Base-by-base conservation (phyloP, 495 filamentous ascomycete species). In the Penicillium angulare region DNA sequence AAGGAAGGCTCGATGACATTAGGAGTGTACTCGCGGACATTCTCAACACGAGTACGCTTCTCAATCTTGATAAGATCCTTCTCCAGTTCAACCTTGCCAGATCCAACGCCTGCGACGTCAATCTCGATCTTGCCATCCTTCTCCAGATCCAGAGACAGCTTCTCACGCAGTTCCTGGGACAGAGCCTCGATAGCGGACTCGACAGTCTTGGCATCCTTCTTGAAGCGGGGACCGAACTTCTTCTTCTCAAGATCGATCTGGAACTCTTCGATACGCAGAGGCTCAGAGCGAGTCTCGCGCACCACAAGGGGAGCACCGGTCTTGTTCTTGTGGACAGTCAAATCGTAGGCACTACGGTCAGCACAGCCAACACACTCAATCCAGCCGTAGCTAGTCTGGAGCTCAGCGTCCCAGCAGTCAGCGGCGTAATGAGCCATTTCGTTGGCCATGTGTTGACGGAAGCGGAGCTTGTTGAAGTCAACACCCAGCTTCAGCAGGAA, bases 1-100 rank as follows among this genome's bases (percentile, higher is more conserved):
- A 92, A 92, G 7, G 88, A 90, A 1, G 88, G 88, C 71, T 92
- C 87, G 49, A 92, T 90, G 22, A 92, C 86, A 55, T 90, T 90
- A 22, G 88, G 88, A 1, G 82, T 90, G 71, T 86, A 91, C 63
- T 90, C 87, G 51, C 88, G 76, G 49, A 81, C 71, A 60, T 88
- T 81, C 66, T 88, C 85, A 17, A 82, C 73, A 20, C 83, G 74
- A 22, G 82, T 89, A 34, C 79, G 76, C 75, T 83, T 85, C 71
- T 86, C 84, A 60, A 91, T 86, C 26, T 72, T 79, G 58, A 91
- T 72, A 24, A 90, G 69, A 31, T 88, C 86, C 62, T 82, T 84
- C 52, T 78, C 77, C 35, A 92, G 72, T 68, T 89, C 86, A 16
- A 88, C 86, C 62, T 81, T 84, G 49, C 83, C 82, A 45, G 75